Percentiles rank a stretch among this genome's conserved stretches.
Conservation (phyloP, 257 asterid species). For the Avicennia marina region DNA sequence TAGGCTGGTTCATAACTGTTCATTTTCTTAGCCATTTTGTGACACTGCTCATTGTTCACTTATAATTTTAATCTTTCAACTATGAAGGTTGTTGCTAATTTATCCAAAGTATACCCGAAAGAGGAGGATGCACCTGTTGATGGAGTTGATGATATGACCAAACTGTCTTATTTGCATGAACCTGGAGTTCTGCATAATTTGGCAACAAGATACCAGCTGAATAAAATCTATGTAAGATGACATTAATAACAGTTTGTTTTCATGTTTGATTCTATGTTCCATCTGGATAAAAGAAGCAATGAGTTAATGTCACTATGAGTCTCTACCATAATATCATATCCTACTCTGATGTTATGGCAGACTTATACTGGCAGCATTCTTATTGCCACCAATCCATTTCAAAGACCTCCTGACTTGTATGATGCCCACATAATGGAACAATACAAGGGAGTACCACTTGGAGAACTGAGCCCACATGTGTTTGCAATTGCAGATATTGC, state of each 20-base stretch:
- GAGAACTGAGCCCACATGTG: slow-evolving; percentile 93
- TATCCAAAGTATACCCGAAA: slow-evolving; percentile 69
- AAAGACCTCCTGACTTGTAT: slow-evolving; percentile 87
- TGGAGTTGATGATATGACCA: slow-evolving; percentile 98
- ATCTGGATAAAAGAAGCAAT: slow-evolving; percentile 20
- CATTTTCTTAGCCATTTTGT: background rate
- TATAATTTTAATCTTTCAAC: slow-evolving; percentile 16
- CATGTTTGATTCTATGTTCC: slow-evolving; percentile 18
- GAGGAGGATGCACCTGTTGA: slow-evolving; percentile 91
- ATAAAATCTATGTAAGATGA: slow-evolving; percentile 78
- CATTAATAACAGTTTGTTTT: slow-evolving; percentile 5
- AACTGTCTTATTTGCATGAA: slow-evolving; percentile 88
- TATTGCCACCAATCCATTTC: slow-evolving; percentile 96
- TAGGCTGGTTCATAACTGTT: background rate
- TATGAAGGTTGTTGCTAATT: slow-evolving; percentile 42
- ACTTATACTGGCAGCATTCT: slow-evolving; percentile 99
- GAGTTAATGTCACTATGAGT: slow-evolving; percentile 13
- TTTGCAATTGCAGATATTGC: slow-evolving; percentile 96
- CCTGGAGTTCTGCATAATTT: slow-evolving; percentile 94
- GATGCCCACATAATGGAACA: slow-evolving; percentile 87
- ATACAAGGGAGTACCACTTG: slow-evolving; percentile 88
- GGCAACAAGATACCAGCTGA: slow-evolving; percentile 81
- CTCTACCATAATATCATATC: slow-evolving; percentile 25
- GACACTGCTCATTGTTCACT: slow-evolving; percentile 11
- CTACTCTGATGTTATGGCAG: slow-evolving; percentile 48